Evolutionary conservation across 176 grass and related monocot species (phyloP), one percentile per base, ranked within the genome.

Genomic region (Oryza nivara): DNA sequence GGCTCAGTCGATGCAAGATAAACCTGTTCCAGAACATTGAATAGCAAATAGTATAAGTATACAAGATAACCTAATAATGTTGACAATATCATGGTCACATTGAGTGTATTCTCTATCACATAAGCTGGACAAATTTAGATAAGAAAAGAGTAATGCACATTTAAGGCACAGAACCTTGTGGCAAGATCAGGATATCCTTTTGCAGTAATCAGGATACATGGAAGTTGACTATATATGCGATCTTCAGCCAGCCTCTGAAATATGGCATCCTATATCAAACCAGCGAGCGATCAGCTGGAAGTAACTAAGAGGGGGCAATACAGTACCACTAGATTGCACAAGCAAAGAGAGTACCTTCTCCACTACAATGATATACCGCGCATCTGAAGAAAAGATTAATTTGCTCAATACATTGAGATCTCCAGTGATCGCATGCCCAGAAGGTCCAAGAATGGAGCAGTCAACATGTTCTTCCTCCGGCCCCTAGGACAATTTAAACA

Each of bases 131-230:
- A 56, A 0, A 76, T 12, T 9, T 60, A 16, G 13, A 68, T 51
- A 63, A 86, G 11, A 23, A 82, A 19, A 86, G 7, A 23, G 44
- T 8, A 78, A 11, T 1, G 26, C 2, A 11, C 4, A 46, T 56
- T 84, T 15, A 45, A 68, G 68, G 48, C 76, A 87, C 19, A 79
- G 20, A 83, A 98, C 96, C 96, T 98, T 56, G 96, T 90, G 10
- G 96, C 96, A 36, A 98, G 86, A 83, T 95, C 96, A 94, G 96
- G 96, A 90, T 95, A 98, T 80, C 96, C 96, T 89, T 98, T 98
- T 73, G 89, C 93, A 36, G 96, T 98, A 74, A 98, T 90, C 60
- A 98, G 77, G 78, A 98, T 87, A 64, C 89, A 95, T 5, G 96
- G 96, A 25, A 98, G 87, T 68, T 94, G 89, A 86, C 83, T 88